Conservation (phyloP, 2,329 filamentous ascomycete species). For the Stachybotrys elegans region DNA sequence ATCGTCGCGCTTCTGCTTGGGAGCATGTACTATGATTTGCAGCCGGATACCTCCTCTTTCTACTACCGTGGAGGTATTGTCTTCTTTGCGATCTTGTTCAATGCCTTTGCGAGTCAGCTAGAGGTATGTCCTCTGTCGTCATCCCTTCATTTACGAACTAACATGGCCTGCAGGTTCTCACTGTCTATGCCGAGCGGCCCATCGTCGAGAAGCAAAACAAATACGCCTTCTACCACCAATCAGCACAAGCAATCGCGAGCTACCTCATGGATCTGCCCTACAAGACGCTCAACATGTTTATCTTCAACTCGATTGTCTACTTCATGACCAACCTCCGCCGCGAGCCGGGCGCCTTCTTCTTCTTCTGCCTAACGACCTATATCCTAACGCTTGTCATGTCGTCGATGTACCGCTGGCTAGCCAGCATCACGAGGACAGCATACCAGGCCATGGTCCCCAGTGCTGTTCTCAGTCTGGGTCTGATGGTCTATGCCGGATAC, state of each 20-base stretch:
- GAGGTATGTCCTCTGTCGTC: conserved; percentile 16
- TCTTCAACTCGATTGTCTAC: conserved; percentile 42
- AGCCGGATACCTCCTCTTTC: conserved; percentile 37
- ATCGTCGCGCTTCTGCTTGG: conserved; percentile 47
- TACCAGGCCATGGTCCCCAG: conserved; percentile 43
- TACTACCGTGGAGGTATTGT: conserved; percentile 41
- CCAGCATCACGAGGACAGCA: conserved; percentile 19
- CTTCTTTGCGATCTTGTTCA: conserved; percentile 48
- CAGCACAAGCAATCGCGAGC: conserved; percentile 19
- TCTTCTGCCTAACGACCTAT: conserved; percentile 42
- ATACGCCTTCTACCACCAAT: conserved; percentile 30
- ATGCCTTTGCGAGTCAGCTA: conserved; percentile 35
- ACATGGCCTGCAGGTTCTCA: conserved; percentile 18
- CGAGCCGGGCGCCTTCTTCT: conserved; percentile 56
- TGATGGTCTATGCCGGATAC: conserved; percentile 44
- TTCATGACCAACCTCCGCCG: conserved; percentile 61
- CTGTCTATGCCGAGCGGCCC: conserved; percentile 23
- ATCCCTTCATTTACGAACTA: too few relatives aligned
- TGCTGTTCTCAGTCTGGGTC: conserved; percentile 42
- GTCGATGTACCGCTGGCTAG: conserved; percentile 21
- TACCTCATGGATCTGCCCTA: conserved; percentile 19
- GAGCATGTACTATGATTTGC: conserved; percentile 44
- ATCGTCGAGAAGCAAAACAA: conserved; percentile 30
- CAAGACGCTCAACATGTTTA: conserved; percentile 19
- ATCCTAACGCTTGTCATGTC: conserved; percentile 23